A percentile compares a stretch with the other conserved stretches of the same genome.
Evolutionary conservation across 768 basidiomycete genomes (phyloP).

Genomic region (Psilocybe azurescens): DNA sequence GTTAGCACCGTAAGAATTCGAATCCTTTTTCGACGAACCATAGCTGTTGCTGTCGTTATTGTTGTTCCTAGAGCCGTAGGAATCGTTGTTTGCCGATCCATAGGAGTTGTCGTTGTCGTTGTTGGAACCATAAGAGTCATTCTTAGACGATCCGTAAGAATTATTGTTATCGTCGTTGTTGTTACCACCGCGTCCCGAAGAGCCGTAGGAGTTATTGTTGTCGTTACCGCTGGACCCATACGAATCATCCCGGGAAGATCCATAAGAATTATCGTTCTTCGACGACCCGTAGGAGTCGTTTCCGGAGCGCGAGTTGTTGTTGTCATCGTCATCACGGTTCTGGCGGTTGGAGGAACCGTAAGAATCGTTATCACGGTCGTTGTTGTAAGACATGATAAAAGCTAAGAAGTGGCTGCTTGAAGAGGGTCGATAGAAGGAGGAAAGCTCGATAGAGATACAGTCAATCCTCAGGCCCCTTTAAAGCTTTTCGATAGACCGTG

Average conservation of each 20-base stretch:
- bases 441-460: not conserved
- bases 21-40: conserved; percentile 18
- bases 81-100: conserved; percentile 27
- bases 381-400: conserved; percentile 4
- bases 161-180: conserved; percentile 28
- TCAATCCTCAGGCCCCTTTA: not conserved
- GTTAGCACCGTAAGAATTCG: conserved; percentile 22
- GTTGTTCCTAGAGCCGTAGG: conserved; percentile 24
- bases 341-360: conserved; percentile 28
- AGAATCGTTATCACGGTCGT: conserved; percentile 19
- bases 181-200: conserved; percentile 1
- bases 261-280: conserved; percentile 10
- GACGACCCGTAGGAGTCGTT: conserved; percentile 18
- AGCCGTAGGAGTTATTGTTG: conserved; percentile 15
- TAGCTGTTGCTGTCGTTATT: conserved; percentile 24
- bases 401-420: not conserved
- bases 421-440: not conserved
- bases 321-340: conserved; percentile 6
- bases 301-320: not conserved
- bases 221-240: conserved; percentile 14
- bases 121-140: conserved; percentile 10
- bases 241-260: conserved; percentile 5
- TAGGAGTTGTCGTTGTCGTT: conserved; percentile 27
- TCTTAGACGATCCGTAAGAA: conserved; percentile 27
- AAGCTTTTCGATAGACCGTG: not conserved